Base-by-base conservation (phyloP, 75 land plant species). In the Picea sitchensis region DNA sequence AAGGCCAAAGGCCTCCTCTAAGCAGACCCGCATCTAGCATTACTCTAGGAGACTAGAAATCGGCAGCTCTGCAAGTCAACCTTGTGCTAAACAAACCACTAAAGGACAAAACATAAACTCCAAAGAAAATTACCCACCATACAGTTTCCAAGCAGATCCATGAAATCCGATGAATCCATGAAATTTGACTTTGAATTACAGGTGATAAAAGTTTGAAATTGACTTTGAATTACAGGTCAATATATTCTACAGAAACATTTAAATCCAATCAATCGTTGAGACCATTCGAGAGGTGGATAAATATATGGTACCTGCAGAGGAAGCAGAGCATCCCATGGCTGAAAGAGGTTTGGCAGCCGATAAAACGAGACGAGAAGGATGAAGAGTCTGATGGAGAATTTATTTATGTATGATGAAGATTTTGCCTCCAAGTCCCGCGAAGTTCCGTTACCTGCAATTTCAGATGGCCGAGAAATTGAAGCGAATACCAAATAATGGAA, bases 311-410 rank as follows among this genome's bases (percentile, higher is more conserved):
- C 69, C 69, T 65, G 69, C 41, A 65, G 38, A 34, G 41, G 69
- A 65, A 65, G 69, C 38, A 15, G 69, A 65, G 69, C 69, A 65
- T 65, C 69, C 69, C 69, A 65, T 65, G 31, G 32, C 71, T 67
- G 41, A 34, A 67, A 32, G 2, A 15, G 18, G 9, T 51, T 9
- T 51, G 0, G 11, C 54, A 51, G 11, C 54, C 54, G 54, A 51
- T 51, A 9, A 0, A 51, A 9, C 54, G 8, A 51, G 1, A 51
- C 9, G 11, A 8, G 54, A 51, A 51, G 54, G 54, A 51, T 51
- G 9, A 11, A 51, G 54, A 51, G 54, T 51, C 54, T 51, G 54
- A 51, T 51, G 54, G 11, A 51, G 9, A 51, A 51, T 51, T 51
- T 51, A 51, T 51, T 41, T 51, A 9, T 51, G 9, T 51, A 9